Conservation (phyloP, 2,329 filamentous ascomycete species). For the Pseudogymnoascus sp. region DNA sequence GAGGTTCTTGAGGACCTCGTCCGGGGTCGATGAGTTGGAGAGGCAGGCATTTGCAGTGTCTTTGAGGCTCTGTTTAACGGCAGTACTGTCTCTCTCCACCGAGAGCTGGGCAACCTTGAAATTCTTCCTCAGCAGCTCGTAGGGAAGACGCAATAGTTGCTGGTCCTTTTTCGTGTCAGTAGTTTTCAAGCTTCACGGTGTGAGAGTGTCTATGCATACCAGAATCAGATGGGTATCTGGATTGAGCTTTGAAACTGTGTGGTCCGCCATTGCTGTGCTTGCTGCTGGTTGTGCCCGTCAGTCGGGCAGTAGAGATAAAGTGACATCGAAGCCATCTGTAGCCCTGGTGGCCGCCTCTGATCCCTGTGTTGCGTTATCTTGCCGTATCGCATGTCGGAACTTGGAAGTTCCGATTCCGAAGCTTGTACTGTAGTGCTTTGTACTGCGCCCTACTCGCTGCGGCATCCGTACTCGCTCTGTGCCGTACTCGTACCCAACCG, state of each 20-base stretch:
- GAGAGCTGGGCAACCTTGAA: constrained; percentile 77
- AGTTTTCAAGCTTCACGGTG: constrained; percentile 13
- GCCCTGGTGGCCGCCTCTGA: constrained; percentile 5
- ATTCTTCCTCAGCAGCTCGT: constrained; percentile 88
- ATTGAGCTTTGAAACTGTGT: constrained; percentile 58
- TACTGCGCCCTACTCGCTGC: neutral
- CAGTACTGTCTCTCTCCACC: constrained; percentile 61
- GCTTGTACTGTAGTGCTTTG: neutral
- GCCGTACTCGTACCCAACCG: neutral
- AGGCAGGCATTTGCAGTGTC: constrained; percentile 59
- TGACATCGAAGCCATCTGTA: constrained; percentile 6
- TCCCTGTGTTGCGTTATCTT: constrained; percentile 1
- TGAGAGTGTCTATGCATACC: constrained; percentile 35
- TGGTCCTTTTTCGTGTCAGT: constrained; percentile 57
- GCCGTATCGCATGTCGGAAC: constrained; percentile 2
- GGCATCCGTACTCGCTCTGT: neutral
- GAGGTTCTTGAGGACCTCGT: constrained; percentile 68
- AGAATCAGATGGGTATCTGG: constrained; percentile 69
- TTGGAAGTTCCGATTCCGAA: neutral
- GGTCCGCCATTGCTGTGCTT: constrained; percentile 43
- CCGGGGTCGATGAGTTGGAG: constrained; percentile 50
- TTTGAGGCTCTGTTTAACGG: constrained; percentile 51
- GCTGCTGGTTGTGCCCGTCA: constrained; percentile 1
- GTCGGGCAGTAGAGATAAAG: neutral
- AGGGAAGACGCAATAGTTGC: constrained; percentile 82